Base-by-base conservation (phyloP, 1,284 basidiomycete genomes). In the Termitomyces sp. region DNA sequence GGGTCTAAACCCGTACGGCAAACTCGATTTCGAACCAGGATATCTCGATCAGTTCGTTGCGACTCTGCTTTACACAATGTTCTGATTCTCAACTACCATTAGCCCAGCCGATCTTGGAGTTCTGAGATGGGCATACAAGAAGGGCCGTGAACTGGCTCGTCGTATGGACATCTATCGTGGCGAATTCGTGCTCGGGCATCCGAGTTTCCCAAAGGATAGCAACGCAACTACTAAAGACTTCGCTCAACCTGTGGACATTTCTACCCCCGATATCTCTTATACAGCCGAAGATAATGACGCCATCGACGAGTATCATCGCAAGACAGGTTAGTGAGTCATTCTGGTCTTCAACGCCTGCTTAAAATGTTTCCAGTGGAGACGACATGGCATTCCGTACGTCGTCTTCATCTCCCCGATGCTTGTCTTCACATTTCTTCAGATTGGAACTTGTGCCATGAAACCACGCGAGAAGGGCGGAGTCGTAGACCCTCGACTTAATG, bases 361-460 rank as follows among this genome's bases (percentile, higher is more conserved):
- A 55, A 48, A 2, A 21, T 12, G 15, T 26, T 24, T 40, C 1
- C 28, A 83, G 82, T 75, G 4, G 51, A 50, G 15, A 77, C 79
- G 0, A 67, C 73, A 0, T 84, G 77, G 78, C 84, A 86, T 61
- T 77, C 82, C 54, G 83, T 83, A 57, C 59, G 77, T 21, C 2
- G 21, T 12, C 24, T 38, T 6, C 15, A 3, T 15, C 21, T 44
- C 6, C 4, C 8, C 60, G 1, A 50, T 10, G 31, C 50, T 42
- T 10, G 54, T 30, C 39, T 10, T 53, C 13, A 53, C 44, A 17
- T 41, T 21, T 34, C 46, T 47, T 40, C 24, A 60, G 56, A 43
- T 56, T 24, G 55, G 57, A 53, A 88, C 85, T 0, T 86, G 84
- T 58, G 77, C 81, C 0, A 88, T 88, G 85, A 85, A 82, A 63